These are phyloP conservation scores for Aspergillus flavus DNA, from an alignment of 2,329 filamentous ascomycete species.

Conservation along the genomic window DNA sequence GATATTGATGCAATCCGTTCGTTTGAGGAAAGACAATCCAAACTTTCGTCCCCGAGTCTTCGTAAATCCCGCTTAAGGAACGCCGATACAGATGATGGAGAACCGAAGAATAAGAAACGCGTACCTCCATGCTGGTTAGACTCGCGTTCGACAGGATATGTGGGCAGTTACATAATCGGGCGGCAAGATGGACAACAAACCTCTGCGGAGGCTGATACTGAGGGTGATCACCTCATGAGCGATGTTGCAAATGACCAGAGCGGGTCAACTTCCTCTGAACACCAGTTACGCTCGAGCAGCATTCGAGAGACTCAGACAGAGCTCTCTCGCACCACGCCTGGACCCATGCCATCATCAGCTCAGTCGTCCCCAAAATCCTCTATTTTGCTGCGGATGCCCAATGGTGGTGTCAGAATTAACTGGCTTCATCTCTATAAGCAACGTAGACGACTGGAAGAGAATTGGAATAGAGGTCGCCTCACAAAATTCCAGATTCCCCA, in stretches of 20 bases:
- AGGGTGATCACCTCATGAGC: slow-evolving; percentile 48
- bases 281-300: slow-evolving; percentile 22
- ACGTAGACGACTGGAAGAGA: slow-evolving; percentile 79
- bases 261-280: slow-evolving; percentile 15
- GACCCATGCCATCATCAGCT: slow-evolving; percentile 13
- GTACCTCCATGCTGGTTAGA: slow-evolving; percentile 49
- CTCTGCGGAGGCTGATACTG: slow-evolving; percentile 30
- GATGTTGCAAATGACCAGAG: slow-evolving; percentile 37
- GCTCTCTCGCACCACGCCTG: slow-evolving; percentile 10
- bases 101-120: slow-evolving; percentile 57
- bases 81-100: slow-evolving; percentile 51
- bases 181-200: slow-evolving; percentile 10
- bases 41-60: slow-evolving; percentile 37
- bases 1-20: slow-evolving; percentile 65
- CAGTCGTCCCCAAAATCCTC: slow-evolving; percentile 33
- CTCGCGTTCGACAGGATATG: slow-evolving; percentile 36
- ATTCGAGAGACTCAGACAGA: slow-evolving; percentile 12
- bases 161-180: slow-evolving; percentile 6
- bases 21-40: slow-evolving; percentile 62
- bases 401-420: slow-evolving; percentile 64
- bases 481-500: slow-evolving; percentile 90
- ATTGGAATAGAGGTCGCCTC: slow-evolving; percentile 84
- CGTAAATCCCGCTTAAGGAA: slow-evolving; percentile 52
- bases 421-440: slow-evolving; percentile 95
- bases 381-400: slow-evolving; percentile 34